These are phyloP conservation scores for Sporisorium iseilematis-ciliati DNA, from an alignment of 1,284 basidiomycete species.

Conservation along the genomic window DNA sequence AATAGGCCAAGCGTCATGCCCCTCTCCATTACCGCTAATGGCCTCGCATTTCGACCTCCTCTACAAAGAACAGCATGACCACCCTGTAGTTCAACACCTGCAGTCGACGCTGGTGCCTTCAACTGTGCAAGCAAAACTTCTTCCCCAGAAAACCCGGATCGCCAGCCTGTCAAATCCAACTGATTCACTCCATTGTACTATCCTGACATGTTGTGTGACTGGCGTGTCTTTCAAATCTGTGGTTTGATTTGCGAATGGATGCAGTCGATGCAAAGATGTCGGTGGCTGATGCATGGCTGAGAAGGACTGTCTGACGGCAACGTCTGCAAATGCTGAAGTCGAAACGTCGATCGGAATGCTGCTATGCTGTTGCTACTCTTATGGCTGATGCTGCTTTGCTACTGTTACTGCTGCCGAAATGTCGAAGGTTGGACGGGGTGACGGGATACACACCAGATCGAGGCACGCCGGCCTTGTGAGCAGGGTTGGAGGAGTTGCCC, in stretches of 20 bases:
- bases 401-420: constrained; percentile 6
- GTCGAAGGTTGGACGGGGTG: constrained; percentile 15
- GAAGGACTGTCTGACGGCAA: not conserved
- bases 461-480: constrained; percentile 67
- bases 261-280: not conserved
- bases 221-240: not conserved
- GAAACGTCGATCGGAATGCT: not conserved
- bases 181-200: not conserved
- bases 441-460: constrained; percentile 59
- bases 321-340: not conserved
- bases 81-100: too few relatives aligned
- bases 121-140: too few relatives aligned
- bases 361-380: constrained; percentile 6
- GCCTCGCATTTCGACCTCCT: too few relatives aligned
- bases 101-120: too few relatives aligned
- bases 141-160: too few relatives aligned
- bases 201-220: not conserved
- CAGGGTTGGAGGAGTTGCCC: constrained; percentile 68
- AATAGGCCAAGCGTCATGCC: too few relatives aligned
- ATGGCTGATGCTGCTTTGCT: constrained; percentile 6
- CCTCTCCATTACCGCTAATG: too few relatives aligned
- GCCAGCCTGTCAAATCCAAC: not conserved
- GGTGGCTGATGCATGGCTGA: not conserved
- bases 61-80: too few relatives aligned
- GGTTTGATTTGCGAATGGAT: not conserved